Conservation (phyloP, 192 early-diverging fungal genomes). For the Coemansia javaensis region DNA sequence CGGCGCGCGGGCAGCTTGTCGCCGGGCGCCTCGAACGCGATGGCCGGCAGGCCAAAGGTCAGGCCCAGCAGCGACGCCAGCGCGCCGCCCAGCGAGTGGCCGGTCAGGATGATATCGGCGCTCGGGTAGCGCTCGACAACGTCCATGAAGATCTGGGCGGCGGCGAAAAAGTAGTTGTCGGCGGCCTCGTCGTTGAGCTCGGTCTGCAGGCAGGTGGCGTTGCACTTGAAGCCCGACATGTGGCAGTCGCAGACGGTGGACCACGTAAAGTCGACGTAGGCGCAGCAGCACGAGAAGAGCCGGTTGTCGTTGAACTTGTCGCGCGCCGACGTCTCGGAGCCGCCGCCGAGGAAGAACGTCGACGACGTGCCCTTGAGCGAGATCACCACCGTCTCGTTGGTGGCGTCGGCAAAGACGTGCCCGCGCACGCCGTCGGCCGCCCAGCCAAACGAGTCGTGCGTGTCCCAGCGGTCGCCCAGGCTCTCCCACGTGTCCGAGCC, state of each 20-base stretch:
- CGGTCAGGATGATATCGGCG: slow-evolving; percentile 71
- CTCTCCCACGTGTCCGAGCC: slow-evolving; percentile 63
- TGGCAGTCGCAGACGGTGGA: slow-evolving; percentile 80
- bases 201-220: slow-evolving; percentile 57
- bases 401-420: slow-evolving; percentile 74
- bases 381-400: slow-evolving; percentile 68
- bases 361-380: slow-evolving; percentile 84
- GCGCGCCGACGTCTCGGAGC: slow-evolving; percentile 62
- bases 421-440: slow-evolving; percentile 70
- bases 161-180: slow-evolving; percentile 42
- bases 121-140: slow-evolving; percentile 62
- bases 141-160: slow-evolving; percentile 63
- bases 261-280: slow-evolving; percentile 76
- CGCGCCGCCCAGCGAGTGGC: slow-evolving; percentile 82
- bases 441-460: slow-evolving; percentile 72
- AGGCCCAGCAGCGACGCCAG: slow-evolving; percentile 71
- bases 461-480: slow-evolving; percentile 60
- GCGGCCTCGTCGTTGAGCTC: slow-evolving; percentile 57
- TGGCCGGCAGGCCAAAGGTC: slow-evolving; percentile 77
- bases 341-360: slow-evolving; percentile 59
- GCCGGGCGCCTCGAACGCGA: slow-evolving; percentile 81
- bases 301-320: slow-evolving; percentile 89
- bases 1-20: slow-evolving; percentile 72
- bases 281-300: slow-evolving; percentile 96
- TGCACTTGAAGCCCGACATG: slow-evolving; percentile 53